Percentiles rank a stretch among this genome's conserved stretches.
Evolutionary conservation across 192 early-diverging fungal species (phyloP).

Genomic region (Gigaspora rosea): DNA sequence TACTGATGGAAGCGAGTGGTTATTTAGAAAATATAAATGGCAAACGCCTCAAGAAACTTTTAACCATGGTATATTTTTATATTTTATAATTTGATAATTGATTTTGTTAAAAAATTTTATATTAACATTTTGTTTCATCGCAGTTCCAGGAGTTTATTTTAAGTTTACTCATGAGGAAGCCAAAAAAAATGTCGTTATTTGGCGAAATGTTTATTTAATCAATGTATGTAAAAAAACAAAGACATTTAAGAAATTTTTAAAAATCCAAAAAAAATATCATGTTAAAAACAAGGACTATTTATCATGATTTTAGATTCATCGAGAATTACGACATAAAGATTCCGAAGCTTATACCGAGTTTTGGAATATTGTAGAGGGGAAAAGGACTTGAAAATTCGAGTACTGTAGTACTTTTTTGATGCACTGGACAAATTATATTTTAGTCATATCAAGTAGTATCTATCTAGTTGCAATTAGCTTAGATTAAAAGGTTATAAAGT

Average conservation of each 20-base stretch:
- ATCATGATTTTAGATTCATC: not conserved
- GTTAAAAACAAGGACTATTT: no score
- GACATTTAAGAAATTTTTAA: no score
- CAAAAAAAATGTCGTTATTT: constrained; percentile 41
- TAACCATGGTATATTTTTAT: constrained; percentile 49
- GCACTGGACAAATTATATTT: no score
- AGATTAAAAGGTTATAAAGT: no score
- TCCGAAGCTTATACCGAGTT: not conserved
- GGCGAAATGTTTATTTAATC: constrained; percentile 54
- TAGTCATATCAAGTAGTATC: no score
- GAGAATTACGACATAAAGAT: constrained; percentile 14
- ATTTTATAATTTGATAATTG: no score
- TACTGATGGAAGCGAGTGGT: constrained; percentile 89
- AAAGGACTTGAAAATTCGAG: no score
- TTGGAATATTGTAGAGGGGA: not conserved
- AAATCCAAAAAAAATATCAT: no score
- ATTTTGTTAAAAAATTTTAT: no score
- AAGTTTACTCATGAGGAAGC: constrained; percentile 57
- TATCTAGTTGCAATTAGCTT: no score
- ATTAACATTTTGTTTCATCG: no score
- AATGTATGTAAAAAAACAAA: constrained; percentile 5
- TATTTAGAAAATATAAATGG: constrained; percentile 93
- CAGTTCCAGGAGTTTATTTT: constrained; percentile 60
- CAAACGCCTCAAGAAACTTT: constrained; percentile 83
- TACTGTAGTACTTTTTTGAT: no score